Percentiles rank a stretch among this genome's conserved stretches.
phyloP scores from a whole-genome alignment of 2,329 filamentous ascomycete genomes.

The Phyllosticta citribraziliensis region DNA sequence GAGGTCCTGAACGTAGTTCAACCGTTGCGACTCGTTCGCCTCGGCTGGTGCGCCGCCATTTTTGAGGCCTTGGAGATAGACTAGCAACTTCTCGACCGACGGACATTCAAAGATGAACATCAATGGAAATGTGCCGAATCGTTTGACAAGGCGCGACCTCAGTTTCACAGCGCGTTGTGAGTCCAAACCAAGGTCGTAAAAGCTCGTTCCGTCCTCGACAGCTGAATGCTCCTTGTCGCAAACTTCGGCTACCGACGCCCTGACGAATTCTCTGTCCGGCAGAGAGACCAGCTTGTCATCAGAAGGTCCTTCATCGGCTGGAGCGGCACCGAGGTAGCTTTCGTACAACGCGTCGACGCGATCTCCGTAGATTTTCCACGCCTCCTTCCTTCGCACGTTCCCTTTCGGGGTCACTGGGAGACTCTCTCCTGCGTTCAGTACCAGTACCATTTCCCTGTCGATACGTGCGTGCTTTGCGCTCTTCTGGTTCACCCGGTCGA shows the following conservation, averaged over 20 bases:
- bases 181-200: constrained; percentile 10
- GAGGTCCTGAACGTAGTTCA: background rate
- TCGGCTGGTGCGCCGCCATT: background rate
- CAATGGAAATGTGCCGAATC: constrained; percentile 18
- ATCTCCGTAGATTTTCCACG: constrained; percentile 15
- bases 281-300: background rate
- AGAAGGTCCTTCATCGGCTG: background rate
- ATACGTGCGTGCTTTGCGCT: constrained; percentile 15
- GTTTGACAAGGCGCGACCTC: constrained; percentile 15
- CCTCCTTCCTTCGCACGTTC: constrained; percentile 24
- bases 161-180: constrained; percentile 16
- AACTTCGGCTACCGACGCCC: background rate
- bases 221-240: background rate
- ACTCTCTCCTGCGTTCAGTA: constrained; percentile 15
- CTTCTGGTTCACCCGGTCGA: background rate
- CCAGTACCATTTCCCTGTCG: constrained; percentile 18
- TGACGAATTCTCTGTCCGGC: background rate
- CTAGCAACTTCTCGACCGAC: constrained; percentile 15
- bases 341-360: constrained; percentile 14
- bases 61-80: background rate
- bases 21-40: background rate
- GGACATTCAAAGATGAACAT: constrained; percentile 22
- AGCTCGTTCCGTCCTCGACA: background rate
- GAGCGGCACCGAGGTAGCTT: background rate
- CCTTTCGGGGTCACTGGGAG: constrained; percentile 24